phyloP scores from a whole-genome alignment of 805 yeast genomes.

The Candida railenensis region DNA sequence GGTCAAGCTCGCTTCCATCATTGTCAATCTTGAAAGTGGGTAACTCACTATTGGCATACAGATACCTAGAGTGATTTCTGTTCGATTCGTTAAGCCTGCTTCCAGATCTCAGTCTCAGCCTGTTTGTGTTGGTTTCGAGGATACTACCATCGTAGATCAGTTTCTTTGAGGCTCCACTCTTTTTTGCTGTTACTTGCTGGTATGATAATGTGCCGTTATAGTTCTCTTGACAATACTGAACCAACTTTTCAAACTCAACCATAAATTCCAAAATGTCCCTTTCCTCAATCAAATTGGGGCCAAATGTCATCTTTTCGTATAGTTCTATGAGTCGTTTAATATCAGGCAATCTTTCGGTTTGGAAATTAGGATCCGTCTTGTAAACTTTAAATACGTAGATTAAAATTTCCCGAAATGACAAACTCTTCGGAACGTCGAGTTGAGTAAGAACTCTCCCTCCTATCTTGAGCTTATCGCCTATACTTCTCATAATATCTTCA shows the following conservation, averaged over 20 bases:
- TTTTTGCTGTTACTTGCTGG: background rate
- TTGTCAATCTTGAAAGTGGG: background rate
- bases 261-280: conserved; percentile 62
- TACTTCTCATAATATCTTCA: conserved; percentile 59
- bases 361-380: conserved; percentile 6
- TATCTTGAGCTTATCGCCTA: conserved; percentile 57
- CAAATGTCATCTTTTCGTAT: conserved; percentile 69
- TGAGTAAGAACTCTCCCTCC: conserved; percentile 40
- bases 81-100: too few relatives aligned
- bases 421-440: conserved; percentile 34
- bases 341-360: conserved; percentile 12
- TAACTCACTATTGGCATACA: background rate
- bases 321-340: conserved; percentile 32
- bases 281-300: conserved; percentile 59
- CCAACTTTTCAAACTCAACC: conserved; percentile 26
- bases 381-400: conserved; percentile 27
- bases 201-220: conserved; percentile 1
- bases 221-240: conserved; percentile 4
- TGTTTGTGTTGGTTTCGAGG: background rate
- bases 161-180: background rate
- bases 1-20: background rate
- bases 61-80: background rate
- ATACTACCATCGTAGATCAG: conserved; percentile 1
- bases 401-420: conserved; percentile 43
- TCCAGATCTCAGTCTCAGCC: background rate